Percentiles rank a stretch among this genome's conserved stretches.
These are phyloP conservation scores for Brassica nigra DNA, from an alignment of 345 rosid species.

Conservation along the genomic window DNA sequence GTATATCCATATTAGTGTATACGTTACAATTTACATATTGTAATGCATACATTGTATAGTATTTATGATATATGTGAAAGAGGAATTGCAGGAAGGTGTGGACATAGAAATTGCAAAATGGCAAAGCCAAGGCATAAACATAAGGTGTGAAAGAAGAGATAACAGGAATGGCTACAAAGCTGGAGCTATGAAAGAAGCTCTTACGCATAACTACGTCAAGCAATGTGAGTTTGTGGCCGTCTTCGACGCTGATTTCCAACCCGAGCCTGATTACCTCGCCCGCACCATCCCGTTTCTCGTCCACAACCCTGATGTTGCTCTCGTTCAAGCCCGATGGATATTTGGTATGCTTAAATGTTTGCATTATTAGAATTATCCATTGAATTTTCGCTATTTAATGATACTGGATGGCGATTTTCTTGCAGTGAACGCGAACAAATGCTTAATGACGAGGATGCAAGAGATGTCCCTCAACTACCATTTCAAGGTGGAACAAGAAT, in stretches of 20 bases:
- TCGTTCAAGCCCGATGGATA: slow-evolving; percentile 59
- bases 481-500: slow-evolving; percentile 57
- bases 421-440: slow-evolving; percentile 54
- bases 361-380: not conserved
- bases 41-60: no score
- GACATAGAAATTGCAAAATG: slow-evolving; percentile 40
- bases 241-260: slow-evolving; percentile 63
- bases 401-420: not conserved
- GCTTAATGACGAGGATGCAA: slow-evolving; percentile 55
- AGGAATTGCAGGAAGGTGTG: slow-evolving; percentile 36
- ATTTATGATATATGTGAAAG: no score
- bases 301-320: slow-evolving; percentile 52
- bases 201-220: slow-evolving; percentile 53
- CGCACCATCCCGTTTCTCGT: slow-evolving; percentile 50
- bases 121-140: slow-evolving; percentile 39
- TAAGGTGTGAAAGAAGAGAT: slow-evolving; percentile 43
- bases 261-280: slow-evolving; percentile 50
- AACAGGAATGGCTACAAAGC: slow-evolving; percentile 63
- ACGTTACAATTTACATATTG: no score
- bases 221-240: slow-evolving; percentile 52
- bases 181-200: slow-evolving; percentile 59
- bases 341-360: slow-evolving; percentile 44
- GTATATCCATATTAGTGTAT: not conserved
- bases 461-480: slow-evolving; percentile 64
- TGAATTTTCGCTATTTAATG: not conserved